phyloP scores from a whole-genome alignment of 1,139 yeast genomes.

The Petasospora fabianii region DNA sequence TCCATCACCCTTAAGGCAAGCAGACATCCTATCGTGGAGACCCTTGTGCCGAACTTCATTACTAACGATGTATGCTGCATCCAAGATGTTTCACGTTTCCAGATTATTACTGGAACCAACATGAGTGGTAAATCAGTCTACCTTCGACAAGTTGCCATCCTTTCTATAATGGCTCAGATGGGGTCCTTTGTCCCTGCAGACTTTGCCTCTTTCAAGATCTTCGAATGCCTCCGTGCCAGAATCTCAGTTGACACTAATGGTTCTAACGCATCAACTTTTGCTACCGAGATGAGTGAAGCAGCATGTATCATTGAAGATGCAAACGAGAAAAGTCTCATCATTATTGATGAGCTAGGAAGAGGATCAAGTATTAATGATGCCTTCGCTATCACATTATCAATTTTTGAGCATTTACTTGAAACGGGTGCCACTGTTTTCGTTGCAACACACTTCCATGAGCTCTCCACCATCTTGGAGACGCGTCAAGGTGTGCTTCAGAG shows the following conservation, averaged over 20 bases:
- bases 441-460: constrained; percentile 39
- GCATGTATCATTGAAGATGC: constrained; percentile 37
- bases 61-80: constrained; percentile 38
- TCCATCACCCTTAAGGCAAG: constrained; percentile 32
- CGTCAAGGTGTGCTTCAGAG: constrained; percentile 32
- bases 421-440: constrained; percentile 32
- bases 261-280: constrained; percentile 37
- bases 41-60: constrained; percentile 28
- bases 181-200: constrained; percentile 44
- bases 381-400: constrained; percentile 37
- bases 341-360: constrained; percentile 45
- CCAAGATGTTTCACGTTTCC: constrained; percentile 36
- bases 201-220: constrained; percentile 36
- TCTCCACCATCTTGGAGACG: constrained; percentile 32
- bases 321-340: constrained; percentile 31
- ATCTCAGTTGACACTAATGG: constrained; percentile 33
- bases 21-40: constrained; percentile 42
- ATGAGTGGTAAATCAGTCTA: constrained; percentile 49
- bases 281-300: constrained; percentile 44
- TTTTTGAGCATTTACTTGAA: constrained; percentile 32
- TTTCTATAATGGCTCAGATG: constrained; percentile 42
- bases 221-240: constrained; percentile 36
- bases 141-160: constrained; percentile 37
- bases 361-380: constrained; percentile 43
- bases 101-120: constrained; percentile 44